Percentiles rank a stretch among this genome's conserved stretches.
Conservation (phyloP, 2,329 filamentous ascomycete genomes). For the Neofusicoccum sp. region DNA sequence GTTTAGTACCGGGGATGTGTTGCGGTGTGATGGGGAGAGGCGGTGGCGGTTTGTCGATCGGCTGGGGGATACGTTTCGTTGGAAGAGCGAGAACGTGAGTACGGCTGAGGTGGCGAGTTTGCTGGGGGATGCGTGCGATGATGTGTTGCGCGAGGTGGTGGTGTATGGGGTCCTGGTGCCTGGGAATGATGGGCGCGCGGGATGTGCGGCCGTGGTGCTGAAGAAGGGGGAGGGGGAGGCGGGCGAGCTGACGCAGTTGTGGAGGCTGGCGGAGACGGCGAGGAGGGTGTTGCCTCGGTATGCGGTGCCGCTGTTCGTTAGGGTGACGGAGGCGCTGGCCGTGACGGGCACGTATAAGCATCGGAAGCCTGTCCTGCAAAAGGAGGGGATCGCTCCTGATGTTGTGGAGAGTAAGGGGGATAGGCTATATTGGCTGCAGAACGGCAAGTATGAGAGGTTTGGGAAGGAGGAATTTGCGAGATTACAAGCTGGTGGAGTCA, state of each 20-base stretch:
- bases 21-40: slow-evolving; percentile 47
- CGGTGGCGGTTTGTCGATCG: slow-evolving; percentile 54
- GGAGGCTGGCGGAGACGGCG: slow-evolving; percentile 43
- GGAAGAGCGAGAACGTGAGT: slow-evolving; percentile 54
- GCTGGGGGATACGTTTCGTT: slow-evolving; percentile 53
- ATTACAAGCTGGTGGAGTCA: slow-evolving; percentile 9
- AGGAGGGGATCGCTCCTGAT: slow-evolving; percentile 66
- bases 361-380: slow-evolving; percentile 71
- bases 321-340: slow-evolving; percentile 60
- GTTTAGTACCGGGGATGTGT: slow-evolving; percentile 52
- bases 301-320: slow-evolving; percentile 74
- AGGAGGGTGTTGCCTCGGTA: slow-evolving; percentile 68
- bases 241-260: background rate
- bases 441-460: slow-evolving; percentile 14
- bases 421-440: slow-evolving; percentile 15
- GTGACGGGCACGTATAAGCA: slow-evolving; percentile 80
- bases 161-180: slow-evolving; percentile 54
- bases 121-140: slow-evolving; percentile 30
- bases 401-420: slow-evolving; percentile 43
- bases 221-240: background rate
- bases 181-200: slow-evolving; percentile 54
- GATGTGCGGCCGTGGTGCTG: slow-evolving; percentile 50
- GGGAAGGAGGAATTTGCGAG: slow-evolving; percentile 8
- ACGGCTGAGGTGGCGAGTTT: slow-evolving; percentile 52
- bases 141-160: slow-evolving; percentile 49